Percentiles rank a stretch among this genome's conserved stretches.
Evolutionary conservation across 257 asterid genomes (phyloP).

Genomic region (Solanum habrochaites): DNA sequence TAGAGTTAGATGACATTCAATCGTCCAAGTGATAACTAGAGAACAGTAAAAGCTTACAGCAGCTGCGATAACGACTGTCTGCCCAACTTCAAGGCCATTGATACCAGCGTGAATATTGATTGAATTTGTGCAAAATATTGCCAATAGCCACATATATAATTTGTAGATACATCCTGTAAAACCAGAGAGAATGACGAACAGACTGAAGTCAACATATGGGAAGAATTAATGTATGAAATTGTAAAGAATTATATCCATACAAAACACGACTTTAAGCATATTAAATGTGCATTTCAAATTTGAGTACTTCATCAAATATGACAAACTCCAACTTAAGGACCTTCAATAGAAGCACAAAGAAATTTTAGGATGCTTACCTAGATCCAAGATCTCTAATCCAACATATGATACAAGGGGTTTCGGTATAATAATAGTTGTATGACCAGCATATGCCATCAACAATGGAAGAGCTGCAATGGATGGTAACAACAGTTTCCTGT

Average conservation of each 20-base stretch:
- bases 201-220: not conserved
- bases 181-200: not conserved
- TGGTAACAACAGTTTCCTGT: conserved; percentile 77
- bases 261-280: not conserved
- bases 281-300: not conserved
- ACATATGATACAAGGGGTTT: conserved; percentile 69
- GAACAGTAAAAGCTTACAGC: conserved; percentile 46
- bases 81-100: conserved; percentile 99
- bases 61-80: conserved; percentile 75
- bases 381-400: conserved; percentile 54
- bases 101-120: conserved; percentile 90
- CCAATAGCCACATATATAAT: conserved; percentile 89
- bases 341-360: not conserved
- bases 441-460: conserved; percentile 95
- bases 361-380: conserved; percentile 31
- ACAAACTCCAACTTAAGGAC: not conserved
- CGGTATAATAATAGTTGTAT: conserved; percentile 76
- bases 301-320: not conserved
- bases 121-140: conserved; percentile 90
- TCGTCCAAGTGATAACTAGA: not conserved
- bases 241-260: not conserved
- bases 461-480: conserved; percentile 88
- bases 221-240: not conserved
- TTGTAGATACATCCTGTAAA: conserved; percentile 77
- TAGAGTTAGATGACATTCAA: not conserved